Percentiles rank a stretch among this genome's conserved stretches.
These are phyloP conservation scores for Tylopilus subfusipes DNA, from an alignment of 768 basidiomycete species.

Conservation along the genomic window DNA sequence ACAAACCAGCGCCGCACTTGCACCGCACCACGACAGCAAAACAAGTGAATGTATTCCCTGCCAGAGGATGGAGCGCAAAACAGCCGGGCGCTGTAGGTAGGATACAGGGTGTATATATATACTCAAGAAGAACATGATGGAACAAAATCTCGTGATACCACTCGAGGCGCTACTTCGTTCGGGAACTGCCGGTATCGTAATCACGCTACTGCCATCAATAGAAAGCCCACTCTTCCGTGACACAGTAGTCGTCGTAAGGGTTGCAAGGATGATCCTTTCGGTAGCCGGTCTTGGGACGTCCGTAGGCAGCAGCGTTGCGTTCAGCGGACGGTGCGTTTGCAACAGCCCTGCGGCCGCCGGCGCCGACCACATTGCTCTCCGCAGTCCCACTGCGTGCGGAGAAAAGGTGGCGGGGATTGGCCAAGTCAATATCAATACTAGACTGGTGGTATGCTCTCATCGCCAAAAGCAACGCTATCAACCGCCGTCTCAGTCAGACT, in stretches of 20 bases:
- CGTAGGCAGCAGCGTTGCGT: constrained; percentile 30
- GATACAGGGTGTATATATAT: constrained; percentile 24
- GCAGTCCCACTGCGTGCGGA: constrained; percentile 34
- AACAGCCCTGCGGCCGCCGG: constrained; percentile 27
- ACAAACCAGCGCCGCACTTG: background rate
- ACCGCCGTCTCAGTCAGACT: constrained; percentile 3
- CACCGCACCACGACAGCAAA: background rate
- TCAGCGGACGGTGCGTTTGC: constrained; percentile 24
- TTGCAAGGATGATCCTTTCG: constrained; percentile 52
- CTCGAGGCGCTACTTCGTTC: background rate
- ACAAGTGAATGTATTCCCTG: constrained; percentile 10
- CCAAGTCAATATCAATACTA: constrained; percentile 26
- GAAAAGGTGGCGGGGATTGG: constrained; percentile 31
- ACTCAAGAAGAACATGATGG: constrained; percentile 7
- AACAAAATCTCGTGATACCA: constrained; percentile 10
- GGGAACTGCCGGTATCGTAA: background rate
- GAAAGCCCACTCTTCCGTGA: constrained; percentile 68
- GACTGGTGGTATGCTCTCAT: constrained; percentile 37
- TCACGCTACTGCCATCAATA: constrained; percentile 27
- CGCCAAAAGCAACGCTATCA: constrained; percentile 41
- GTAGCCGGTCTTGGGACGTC: constrained; percentile 31
- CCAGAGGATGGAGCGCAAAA: constrained; percentile 11
- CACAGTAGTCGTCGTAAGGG: constrained; percentile 59
- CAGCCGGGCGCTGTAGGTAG: constrained; percentile 8
- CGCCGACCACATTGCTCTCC: constrained; percentile 34